Conservation (phyloP, 495 filamentous ascomycete species). For the Tuber microsphaerosporum region DNA sequence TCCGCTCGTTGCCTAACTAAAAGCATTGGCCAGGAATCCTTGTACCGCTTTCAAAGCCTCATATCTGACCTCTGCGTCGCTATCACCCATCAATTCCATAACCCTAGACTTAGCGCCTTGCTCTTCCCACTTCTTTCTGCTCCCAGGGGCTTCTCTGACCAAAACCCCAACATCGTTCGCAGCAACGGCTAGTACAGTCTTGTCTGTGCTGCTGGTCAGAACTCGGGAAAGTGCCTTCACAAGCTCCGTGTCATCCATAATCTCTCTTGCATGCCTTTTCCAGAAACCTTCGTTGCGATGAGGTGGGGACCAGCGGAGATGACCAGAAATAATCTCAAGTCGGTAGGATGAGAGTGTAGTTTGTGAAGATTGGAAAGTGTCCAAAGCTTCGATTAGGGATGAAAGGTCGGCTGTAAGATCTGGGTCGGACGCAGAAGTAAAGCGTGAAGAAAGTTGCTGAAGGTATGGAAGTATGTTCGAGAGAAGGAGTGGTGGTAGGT, state of each 20-base stretch:
- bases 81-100: constrained; percentile 92
- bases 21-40: constrained; percentile 40
- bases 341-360: constrained; percentile 97
- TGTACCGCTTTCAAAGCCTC: constrained; percentile 82
- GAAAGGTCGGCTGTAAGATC: constrained; percentile 84
- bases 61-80: constrained; percentile 85
- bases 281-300: constrained; percentile 87
- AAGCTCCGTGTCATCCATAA: constrained; percentile 79
- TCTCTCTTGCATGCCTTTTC: constrained; percentile 88
- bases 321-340: constrained; percentile 77
- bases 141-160: constrained; percentile 86
- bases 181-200: constrained; percentile 89
- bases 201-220: constrained; percentile 53
- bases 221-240: constrained; percentile 75
- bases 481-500: constrained; percentile 64
- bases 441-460: constrained; percentile 70
- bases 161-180: constrained; percentile 88
- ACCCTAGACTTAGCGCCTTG: constrained; percentile 82
- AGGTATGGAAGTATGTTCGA: constrained; percentile 58
- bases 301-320: constrained; percentile 90
- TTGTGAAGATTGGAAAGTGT: constrained; percentile 91
- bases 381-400: constrained; percentile 66
- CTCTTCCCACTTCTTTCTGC: constrained; percentile 72
- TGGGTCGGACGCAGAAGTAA: constrained; percentile 63
- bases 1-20: constrained; percentile 14